These are phyloP conservation scores for Schizochytrium sp. DNA, from an alignment of 108 stramenopile genomes.

Conservation along the genomic window DNA sequence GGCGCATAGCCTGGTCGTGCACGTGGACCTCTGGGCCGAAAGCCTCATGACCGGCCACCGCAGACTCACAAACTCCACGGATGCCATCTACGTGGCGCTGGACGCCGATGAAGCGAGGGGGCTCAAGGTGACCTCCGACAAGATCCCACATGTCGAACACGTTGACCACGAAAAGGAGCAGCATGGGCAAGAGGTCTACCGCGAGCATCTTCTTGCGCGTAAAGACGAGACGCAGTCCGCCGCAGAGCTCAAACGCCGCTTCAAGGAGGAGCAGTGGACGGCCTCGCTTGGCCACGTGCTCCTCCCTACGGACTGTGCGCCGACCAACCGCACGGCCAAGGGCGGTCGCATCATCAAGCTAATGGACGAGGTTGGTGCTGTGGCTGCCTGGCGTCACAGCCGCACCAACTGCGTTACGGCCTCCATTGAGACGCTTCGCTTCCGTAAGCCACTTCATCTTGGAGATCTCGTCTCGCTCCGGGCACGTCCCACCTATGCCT, in stretches of 20 bases:
- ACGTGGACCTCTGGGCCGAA: not conserved
- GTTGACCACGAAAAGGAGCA: not conserved
- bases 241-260: not conserved
- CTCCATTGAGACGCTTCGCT: not conserved
- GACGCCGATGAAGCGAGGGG: not conserved
- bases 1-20: not conserved
- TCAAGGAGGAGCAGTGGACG: not conserved
- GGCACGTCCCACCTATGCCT: constrained; percentile 2
- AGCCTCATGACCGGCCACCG: not conserved
- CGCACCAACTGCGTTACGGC: not conserved
- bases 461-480: not conserved
- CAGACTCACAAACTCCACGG: not conserved
- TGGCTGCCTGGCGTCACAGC: not conserved
- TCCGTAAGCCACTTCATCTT: not conserved
- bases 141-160: not conserved
- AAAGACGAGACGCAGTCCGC: not conserved
- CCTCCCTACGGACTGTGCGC: not conserved
- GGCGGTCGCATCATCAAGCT: constrained; percentile 17
- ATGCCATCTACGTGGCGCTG: not conserved
- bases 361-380: not conserved
- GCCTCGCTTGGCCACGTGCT: not conserved
- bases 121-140: not conserved
- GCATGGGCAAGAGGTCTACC: not conserved
- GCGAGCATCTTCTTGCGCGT: not conserved
- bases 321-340: not conserved